Base-by-base conservation (phyloP, 345 rosid genomes). In the Linum usitatissimum region DNA sequence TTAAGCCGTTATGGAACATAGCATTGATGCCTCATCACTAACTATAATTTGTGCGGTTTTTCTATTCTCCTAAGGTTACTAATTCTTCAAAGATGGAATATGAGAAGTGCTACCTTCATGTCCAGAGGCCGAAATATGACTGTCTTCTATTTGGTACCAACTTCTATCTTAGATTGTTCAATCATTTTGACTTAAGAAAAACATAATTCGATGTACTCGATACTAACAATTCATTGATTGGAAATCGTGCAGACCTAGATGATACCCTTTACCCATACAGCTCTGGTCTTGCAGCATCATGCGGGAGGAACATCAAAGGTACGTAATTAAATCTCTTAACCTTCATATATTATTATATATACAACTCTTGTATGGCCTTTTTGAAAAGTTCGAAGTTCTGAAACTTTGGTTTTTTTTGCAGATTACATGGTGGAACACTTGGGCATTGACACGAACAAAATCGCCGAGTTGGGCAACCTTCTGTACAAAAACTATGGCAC, bases 401-500 rank as follows among this genome's bases (percentile, higher is more conserved):
- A 61, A 59, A 6, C 18, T 55, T 62, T 19, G 36, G 57, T 49
- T 7, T 6, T 18, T 56, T 30, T 66, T 64, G 64, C 59, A 93
- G 99, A 86, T 74, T 93, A 86, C 57, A 87, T 93, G 97, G 75
- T 81, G 64, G 99, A 93, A 70, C 68, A 71, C 61, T 88, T 93
- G 40, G 89, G 97, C 64, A 86, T 93, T 60, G 81, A 86, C 1
- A 65, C 68, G 69, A 79, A 77, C 75, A 82, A 83, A 65, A 74
- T 93, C 57, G 68, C 68, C 38, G 90, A 79, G 30, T 68, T 90
- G 75, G 87, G 92, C 65, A 77, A 87, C 61, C 74, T 79, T 36
- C 80, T 84, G 39, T 93, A 93, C 82, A 90, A 82, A 79, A 84
- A 93, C 66, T 90, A 90, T 69, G 99, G 99, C 62, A 93, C 99